Evolutionary conservation across 2,329 filamentous ascomycete species (phyloP).

Genomic region (Pyricularia sp.): DNA sequence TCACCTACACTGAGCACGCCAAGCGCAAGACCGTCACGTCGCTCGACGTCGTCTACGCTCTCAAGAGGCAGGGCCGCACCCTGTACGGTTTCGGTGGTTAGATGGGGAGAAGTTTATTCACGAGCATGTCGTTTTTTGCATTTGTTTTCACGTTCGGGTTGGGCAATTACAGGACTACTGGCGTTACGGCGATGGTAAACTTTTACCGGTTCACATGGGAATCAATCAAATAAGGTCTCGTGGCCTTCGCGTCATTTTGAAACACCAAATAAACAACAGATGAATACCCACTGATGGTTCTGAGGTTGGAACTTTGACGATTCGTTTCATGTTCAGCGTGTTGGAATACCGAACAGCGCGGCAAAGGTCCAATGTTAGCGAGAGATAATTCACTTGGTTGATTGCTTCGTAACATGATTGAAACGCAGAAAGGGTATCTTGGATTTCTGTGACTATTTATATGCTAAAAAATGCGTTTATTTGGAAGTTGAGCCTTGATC

Average conservation of each 20-base stretch:
- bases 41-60: constrained; percentile 57
- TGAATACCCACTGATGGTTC: background rate
- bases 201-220: background rate
- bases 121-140: background rate
- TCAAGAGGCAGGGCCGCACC: constrained; percentile 64
- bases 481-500: background rate
- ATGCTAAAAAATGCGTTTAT: background rate
- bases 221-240: background rate
- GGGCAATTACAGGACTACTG: background rate
- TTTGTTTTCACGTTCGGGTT: background rate
- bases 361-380: background rate
- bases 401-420: background rate
- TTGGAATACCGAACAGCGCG: background rate
- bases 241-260: background rate
- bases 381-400: background rate
- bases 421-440: background rate
- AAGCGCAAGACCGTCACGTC: constrained; percentile 74
- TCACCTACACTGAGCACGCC: constrained; percentile 73
- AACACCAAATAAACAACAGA: constrained; percentile 1
- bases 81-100: constrained; percentile 57
- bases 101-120: background rate
- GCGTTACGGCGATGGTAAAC: constrained; percentile 1
- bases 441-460: background rate
- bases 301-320: background rate
- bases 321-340: background rate